Evolutionary conservation across 257 asterid genomes (phyloP).

Genomic region (Capsicum chinense): DNA sequence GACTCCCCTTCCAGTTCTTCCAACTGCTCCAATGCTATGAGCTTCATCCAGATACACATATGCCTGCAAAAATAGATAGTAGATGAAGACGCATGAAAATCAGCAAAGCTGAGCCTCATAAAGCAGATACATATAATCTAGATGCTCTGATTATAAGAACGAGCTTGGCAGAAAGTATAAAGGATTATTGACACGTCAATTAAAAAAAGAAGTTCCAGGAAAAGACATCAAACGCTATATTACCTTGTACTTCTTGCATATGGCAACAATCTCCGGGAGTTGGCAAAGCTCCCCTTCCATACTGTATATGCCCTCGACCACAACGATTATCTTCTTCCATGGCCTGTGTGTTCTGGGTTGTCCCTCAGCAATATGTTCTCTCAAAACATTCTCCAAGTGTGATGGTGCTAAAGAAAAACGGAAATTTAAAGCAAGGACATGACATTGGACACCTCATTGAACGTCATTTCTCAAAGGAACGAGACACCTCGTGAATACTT

Average conservation of each 20-base stretch:
- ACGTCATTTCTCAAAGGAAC: neutral
- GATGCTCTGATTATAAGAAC: neutral
- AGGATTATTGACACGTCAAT: neutral
- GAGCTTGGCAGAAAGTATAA: neutral
- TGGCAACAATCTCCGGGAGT: slow-evolving; percentile 87
- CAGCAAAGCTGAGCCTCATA: neutral
- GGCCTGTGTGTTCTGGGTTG: slow-evolving; percentile 96
- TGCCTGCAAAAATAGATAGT: slow-evolving; percentile 52
- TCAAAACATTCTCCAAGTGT: slow-evolving; percentile 82
- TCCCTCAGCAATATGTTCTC: slow-evolving; percentile 90
- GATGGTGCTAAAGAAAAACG: slow-evolving; percentile 64
- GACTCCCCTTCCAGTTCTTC: slow-evolving; percentile 92
- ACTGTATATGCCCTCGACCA: slow-evolving; percentile 97
- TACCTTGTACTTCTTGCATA: slow-evolving; percentile 98
- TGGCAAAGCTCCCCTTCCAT: slow-evolving; percentile 99
- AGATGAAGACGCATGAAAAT: slow-evolving; percentile 10
- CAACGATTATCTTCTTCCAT: slow-evolving; percentile 89
- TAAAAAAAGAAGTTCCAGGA: neutral
- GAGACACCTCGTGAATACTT: slow-evolving; percentile 37
- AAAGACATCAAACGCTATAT: neutral
- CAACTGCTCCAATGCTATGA: slow-evolving; percentile 97
- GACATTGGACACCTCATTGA: neutral
- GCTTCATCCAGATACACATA: slow-evolving; percentile 94
- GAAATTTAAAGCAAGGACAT: slow-evolving; percentile 24
- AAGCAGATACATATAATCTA: neutral